Percentiles rank a stretch among this genome's conserved stretches.
phyloP scores from a whole-genome alignment of 176 grass and related monocot genomes.

The Microstegium vimineum region DNA sequence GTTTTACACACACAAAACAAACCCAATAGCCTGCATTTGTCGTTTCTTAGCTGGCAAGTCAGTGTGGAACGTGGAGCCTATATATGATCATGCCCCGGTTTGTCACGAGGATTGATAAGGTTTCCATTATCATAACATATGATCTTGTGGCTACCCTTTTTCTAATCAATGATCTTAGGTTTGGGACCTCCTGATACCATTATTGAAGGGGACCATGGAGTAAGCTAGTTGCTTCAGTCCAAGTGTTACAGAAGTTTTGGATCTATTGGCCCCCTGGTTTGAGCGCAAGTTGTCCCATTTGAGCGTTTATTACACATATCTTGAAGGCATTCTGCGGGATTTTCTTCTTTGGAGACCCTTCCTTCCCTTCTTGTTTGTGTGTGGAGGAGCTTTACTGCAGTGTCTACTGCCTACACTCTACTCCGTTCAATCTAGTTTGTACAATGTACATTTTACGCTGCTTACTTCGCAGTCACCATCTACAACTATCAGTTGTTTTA shows the following conservation, averaged over 20 bases:
- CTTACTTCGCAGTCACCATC: background rate
- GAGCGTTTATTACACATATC: background rate
- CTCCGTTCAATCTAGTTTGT: background rate
- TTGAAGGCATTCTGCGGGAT: background rate
- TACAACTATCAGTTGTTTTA: background rate
- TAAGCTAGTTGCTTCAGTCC: background rate
- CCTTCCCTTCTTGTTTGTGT: background rate
- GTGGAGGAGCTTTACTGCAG: background rate
- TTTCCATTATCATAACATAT: slow-evolving; percentile 30
- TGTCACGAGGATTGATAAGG: slow-evolving; percentile 15
- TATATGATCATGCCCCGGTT: background rate
- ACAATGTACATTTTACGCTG: background rate
- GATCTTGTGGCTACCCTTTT: slow-evolving; percentile 5
- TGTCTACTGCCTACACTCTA: background rate
- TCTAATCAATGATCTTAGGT: background rate
- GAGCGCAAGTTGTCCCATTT: slow-evolving; percentile 3
- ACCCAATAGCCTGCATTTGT: background rate
- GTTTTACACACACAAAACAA: background rate
- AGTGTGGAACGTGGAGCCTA: background rate
- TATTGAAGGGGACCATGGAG: slow-evolving; percentile 28
- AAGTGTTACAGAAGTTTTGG: background rate
- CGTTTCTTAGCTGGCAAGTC: background rate
- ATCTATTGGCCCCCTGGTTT: background rate
- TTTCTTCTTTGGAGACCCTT: background rate
- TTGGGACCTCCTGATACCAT: background rate